Conservation (phyloP, 306 rosid genomes). For the Aeschynomene evenia region DNA sequence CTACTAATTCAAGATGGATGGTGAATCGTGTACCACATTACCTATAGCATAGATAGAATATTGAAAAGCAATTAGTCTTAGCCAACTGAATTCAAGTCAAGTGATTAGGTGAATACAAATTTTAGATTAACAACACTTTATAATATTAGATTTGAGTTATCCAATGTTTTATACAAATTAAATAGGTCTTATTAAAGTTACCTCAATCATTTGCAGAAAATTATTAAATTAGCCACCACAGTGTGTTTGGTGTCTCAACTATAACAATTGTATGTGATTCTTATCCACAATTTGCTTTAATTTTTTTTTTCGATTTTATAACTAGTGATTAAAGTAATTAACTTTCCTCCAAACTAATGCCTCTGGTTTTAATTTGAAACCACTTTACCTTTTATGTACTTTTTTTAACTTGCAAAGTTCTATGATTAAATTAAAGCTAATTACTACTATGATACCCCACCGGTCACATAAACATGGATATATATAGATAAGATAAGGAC, state of each 20-base stretch:
- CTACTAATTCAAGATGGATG: neutral
- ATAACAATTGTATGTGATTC: slow-evolving; percentile 5
- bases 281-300: neutral
- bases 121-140: neutral
- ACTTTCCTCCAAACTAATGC: slow-evolving; percentile 9
- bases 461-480: neutral
- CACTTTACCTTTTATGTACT: slow-evolving; percentile 12
- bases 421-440: slow-evolving; percentile 24
- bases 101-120: neutral
- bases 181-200: neutral
- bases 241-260: neutral
- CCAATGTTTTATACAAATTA: neutral
- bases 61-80: neutral
- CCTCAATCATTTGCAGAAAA: neutral
- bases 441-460: slow-evolving; percentile 23
- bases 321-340: slow-evolving; percentile 18
- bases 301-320: neutral
- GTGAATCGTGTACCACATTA: neutral
- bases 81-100: neutral
- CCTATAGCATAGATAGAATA: neutral
- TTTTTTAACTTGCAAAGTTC: neutral
- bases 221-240: neutral
- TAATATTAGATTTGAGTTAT: neutral
- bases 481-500: slow-evolving; percentile 17
- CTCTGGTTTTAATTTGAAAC: slow-evolving; percentile 10